Evolutionary conservation across 495 filamentous ascomycete genomes (phyloP), one percentile per base, ranked within the genome.

Genomic region (Penicillium egyptiacum): DNA sequence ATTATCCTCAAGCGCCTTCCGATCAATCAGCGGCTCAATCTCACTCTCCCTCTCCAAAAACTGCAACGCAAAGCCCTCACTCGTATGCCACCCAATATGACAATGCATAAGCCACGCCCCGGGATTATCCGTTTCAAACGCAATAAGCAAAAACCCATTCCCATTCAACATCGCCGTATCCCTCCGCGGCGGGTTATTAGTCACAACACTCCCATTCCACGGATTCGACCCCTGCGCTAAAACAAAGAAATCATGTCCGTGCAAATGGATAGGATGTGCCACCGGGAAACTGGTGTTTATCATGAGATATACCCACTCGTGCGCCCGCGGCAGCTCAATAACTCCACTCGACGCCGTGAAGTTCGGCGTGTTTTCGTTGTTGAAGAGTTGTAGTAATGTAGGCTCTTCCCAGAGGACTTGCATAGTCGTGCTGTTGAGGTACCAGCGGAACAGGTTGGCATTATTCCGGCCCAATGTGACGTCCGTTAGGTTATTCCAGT

Each of bases 271-370:
- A 3, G 66, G 66, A 33, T 69, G 66, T 2, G 58, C 12, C 14
- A 64, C 50, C 0, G 58, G 25, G 1, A 63, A 20, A 16, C 50
- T 57, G 2, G 65, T 65, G 26, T 69, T 75, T 57, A 85, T 76
- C 3, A 71, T 70, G 6, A 88, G 67, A 14, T 87, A 65, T 42
- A 68, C 77, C 70, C 86, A 87, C 60, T 88, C 79, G 56, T 87
- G 77, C 11, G 81, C 80, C 56, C 85, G 79, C 16, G 59, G 63
- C 4, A 66, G 45, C 35, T 56, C 57, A 22, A 66, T 60, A 1
- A 66, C 55, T 0, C 53, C 56, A n/a, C 63, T 65, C 3, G 58
- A 41, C 0, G 39, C 33, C 0, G 58, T 51, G 37, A 60, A 70
- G 26, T 56, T 35, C 0, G 42, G 50, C 23, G 50, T 41, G 2